Base-by-base conservation (phyloP, 192 early-diverging fungal species). In the Coemansia sp. region DNA sequence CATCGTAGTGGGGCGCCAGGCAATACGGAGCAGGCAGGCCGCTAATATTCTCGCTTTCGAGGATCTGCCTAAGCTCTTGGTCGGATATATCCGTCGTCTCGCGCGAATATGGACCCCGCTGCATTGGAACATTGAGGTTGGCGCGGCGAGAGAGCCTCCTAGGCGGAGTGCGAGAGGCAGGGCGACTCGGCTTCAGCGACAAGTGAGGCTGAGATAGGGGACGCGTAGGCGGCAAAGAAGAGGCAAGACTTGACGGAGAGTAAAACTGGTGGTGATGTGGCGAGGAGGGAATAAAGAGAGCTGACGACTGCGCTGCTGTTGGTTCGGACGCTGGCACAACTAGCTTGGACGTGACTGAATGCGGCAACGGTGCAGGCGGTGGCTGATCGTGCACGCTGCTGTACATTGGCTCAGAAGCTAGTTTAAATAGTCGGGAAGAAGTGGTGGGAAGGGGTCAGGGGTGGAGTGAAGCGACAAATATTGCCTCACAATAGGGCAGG, bases 41-140 rank as follows among this genome's bases (percentile, higher is more conserved):
- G 48, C 80, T 83, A 58, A 83, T 83, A 70, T 83, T 78, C 41
- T 83, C 80, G 66, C 80, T 83, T 27, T 83, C 80, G 19, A 83
- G 59, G 69, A 83, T 83, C 69, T 83, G 80, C 51, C 76, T 75
- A 53, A 83, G 70, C 64, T 83, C 80, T 67, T 83, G 75, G 70
- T 83, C 80, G 76, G 75, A 75, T 37, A 83, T 83, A 59, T 83
- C 76, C 67, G 80, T 83, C 38, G 75, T 77, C 50, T 78, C 80
- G 60, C 79, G 74, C 55, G 74, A 73, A 67, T 81, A 81, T 63
- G 79, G 79, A 59, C 74, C 66, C 50, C 74, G 74, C 66, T 81
- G 74, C 79, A 81, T 81, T 45, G 68, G 64, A 55, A 62, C 79
- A 81, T 81, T 63, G 74, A 76, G 9, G 34, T 50, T 70, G 46